phyloP scores from a whole-genome alignment of 2,329 filamentous ascomycete species.

The Cercospora janseana region DNA sequence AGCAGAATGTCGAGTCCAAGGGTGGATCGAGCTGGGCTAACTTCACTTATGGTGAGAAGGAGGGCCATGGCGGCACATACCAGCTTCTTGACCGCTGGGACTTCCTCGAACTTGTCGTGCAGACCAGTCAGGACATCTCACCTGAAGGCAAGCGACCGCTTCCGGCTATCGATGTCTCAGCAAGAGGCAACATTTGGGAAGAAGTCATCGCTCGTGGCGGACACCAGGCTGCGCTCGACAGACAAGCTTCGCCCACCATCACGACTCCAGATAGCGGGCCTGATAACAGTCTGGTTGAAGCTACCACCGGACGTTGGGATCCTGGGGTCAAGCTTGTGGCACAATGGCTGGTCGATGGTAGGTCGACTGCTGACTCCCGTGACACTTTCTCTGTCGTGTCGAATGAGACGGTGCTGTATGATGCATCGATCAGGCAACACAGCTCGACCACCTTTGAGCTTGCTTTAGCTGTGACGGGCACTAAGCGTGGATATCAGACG shows the following conservation, averaged over 20 bases:
- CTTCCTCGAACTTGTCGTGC: slow-evolving; percentile 38
- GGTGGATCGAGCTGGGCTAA: slow-evolving; percentile 41
- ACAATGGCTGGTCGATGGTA: slow-evolving; percentile 38
- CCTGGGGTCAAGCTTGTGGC: slow-evolving; percentile 39
- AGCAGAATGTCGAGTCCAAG: slow-evolving; percentile 35
- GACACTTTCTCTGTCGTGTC: not conserved
- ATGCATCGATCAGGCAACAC: not conserved
- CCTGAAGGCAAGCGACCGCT: slow-evolving; percentile 37
- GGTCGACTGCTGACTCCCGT: slow-evolving; percentile 9
- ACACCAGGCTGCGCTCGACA: slow-evolving; percentile 36
- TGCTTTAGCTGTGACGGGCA: not conserved
- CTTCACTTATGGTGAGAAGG: slow-evolving; percentile 36
- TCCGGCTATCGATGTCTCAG: slow-evolving; percentile 22
- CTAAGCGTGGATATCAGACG: not conserved
- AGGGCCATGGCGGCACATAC: slow-evolving; percentile 39
- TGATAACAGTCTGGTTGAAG: slow-evolving; percentile 7
- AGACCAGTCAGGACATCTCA: slow-evolving; percentile 37
- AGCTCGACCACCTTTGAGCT: not conserved
- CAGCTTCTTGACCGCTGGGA: slow-evolving; percentile 36
- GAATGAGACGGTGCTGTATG: not conserved
- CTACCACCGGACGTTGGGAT: slow-evolving; percentile 39
- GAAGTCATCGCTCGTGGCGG: slow-evolving; percentile 38
- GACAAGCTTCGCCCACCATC: slow-evolving; percentile 34
- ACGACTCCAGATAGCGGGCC: not conserved
- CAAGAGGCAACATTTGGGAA: slow-evolving; percentile 39